phyloP scores from a whole-genome alignment of 441 rosid genomes.

The Erodium trifolium region DNA sequence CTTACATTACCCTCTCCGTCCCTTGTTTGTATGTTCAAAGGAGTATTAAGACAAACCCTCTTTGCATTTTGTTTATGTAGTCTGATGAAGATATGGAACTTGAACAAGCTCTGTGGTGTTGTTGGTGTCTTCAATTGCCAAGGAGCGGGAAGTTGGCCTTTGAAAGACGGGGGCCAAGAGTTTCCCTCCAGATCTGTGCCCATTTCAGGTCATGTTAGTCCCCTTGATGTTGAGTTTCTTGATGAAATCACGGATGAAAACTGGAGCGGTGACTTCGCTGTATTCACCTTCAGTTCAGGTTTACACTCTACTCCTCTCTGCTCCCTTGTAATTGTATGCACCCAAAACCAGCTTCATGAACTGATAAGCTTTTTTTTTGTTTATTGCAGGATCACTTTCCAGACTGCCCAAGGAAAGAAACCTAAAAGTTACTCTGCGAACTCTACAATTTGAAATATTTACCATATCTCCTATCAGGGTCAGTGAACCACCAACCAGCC shows the following conservation, averaged over 20 bases:
- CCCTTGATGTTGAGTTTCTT: slow-evolving; percentile 42
- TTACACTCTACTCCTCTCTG: slow-evolving; percentile 12
- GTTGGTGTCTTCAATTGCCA: slow-evolving; percentile 70
- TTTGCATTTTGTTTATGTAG: slow-evolving; percentile 21
- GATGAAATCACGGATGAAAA: slow-evolving; percentile 35
- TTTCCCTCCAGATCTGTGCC: slow-evolving; percentile 10
- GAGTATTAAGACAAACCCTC: neutral
- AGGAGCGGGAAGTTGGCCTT: slow-evolving; percentile 61
- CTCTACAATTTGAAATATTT: slow-evolving; percentile 38
- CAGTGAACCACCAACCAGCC: slow-evolving; percentile 12
- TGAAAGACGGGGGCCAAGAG: slow-evolving; percentile 26
- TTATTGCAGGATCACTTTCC: slow-evolving; percentile 29
- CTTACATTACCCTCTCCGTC: neutral
- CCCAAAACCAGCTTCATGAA: slow-evolving; percentile 9
- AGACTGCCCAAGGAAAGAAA: slow-evolving; percentile 30
- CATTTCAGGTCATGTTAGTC: slow-evolving; percentile 33
- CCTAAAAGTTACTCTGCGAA: slow-evolving; percentile 29
- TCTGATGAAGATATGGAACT: slow-evolving; percentile 53
- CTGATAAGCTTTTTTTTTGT: neutral
- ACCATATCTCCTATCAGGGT: slow-evolving; percentile 47
- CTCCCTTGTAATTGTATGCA: neutral
- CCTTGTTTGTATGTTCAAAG: neutral
- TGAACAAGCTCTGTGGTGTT: slow-evolving; percentile 53
- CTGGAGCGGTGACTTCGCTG: slow-evolving; percentile 45
- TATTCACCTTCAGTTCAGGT: slow-evolving; percentile 44